These are phyloP conservation scores for Rhodotorula sp. DNA, from an alignment of 1,284 basidiomycete genomes.

Conservation along the genomic window DNA sequence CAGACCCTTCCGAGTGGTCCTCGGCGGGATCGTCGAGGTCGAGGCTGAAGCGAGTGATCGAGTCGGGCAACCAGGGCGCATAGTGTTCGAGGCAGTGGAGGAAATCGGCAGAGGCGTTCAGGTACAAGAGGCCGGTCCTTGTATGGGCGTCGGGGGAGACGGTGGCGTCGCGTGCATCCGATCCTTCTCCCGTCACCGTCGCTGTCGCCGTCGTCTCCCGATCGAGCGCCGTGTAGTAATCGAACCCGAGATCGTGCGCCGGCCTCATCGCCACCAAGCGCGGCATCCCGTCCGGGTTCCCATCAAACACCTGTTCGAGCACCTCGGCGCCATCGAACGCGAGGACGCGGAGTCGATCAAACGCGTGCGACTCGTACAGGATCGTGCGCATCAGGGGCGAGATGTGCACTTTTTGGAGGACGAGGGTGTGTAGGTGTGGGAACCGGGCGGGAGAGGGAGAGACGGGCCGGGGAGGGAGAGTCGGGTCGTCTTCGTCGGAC, in stretches of 20 bases:
- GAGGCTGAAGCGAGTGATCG: not conserved
- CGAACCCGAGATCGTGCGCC: not conserved
- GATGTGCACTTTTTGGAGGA: constrained; percentile 2
- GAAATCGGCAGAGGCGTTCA: not conserved
- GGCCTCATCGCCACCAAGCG: not conserved
- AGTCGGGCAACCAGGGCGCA: not conserved
- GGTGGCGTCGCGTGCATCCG: not conserved
- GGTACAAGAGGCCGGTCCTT: not conserved
- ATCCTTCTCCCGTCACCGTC: not conserved
- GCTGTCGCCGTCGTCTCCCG: not conserved
- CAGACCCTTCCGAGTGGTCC: not conserved
- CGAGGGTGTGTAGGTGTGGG: not conserved
- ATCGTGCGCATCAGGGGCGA: constrained; percentile 4
- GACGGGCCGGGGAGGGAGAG: not conserved
- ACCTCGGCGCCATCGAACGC: constrained; percentile 10
- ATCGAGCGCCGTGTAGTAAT: constrained; percentile 2
- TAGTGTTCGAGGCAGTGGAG: not conserved
- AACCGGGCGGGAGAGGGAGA: not conserved
- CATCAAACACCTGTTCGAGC: constrained; percentile 6
- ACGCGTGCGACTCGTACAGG: constrained; percentile 7
- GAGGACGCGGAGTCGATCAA: not conserved
- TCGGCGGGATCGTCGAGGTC: not conserved
- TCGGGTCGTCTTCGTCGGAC: not conserved
- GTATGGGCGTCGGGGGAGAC: not conserved
- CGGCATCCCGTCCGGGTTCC: constrained; percentile 5